These are phyloP conservation scores for Geosmithia putterillii DNA, from an alignment of 2,329 filamentous ascomycete species.

Conservation along the genomic window DNA sequence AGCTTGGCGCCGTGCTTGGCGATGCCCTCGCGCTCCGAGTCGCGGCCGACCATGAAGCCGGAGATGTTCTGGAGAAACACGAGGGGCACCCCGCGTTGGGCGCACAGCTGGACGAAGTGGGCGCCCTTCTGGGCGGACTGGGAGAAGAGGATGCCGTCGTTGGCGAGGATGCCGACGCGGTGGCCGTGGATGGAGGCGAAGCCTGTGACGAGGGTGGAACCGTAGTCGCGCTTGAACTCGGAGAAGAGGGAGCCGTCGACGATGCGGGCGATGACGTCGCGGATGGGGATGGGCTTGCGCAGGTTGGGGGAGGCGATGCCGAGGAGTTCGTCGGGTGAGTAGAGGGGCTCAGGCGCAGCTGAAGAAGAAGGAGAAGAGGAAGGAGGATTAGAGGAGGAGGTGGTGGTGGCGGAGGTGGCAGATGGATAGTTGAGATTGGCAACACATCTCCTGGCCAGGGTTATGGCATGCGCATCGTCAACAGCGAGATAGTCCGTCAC, in stretches of 20 bases:
- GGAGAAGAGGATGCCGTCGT: constrained; percentile 91
- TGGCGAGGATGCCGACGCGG: constrained; percentile 84
- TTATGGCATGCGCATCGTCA: constrained; percentile 82
- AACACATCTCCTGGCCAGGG: constrained; percentile 73
- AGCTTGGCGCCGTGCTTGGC: constrained; percentile 97
- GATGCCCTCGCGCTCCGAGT: constrained; percentile 88
- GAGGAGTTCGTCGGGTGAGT: constrained; percentile 66
- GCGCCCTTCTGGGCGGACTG: constrained; percentile 84
- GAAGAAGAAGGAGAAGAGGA: too few species aligned
- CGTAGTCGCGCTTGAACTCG: constrained; percentile 91
- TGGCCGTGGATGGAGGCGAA: constrained; percentile 87
- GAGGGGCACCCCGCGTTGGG: constrained; percentile 77
- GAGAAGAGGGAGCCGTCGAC: constrained; percentile 84
- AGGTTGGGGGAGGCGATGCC: constrained; percentile 89
- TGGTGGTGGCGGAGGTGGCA: constrained; percentile 26
- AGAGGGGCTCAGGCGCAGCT: constrained; percentile 60
- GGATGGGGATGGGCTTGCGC: constrained; percentile 70
- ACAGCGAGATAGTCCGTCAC: constrained; percentile 94
- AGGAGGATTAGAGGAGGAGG: constrained; percentile 5
- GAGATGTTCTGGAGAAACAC: constrained; percentile 95
- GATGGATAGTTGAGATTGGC: constrained; percentile 79
- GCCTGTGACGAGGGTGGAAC: constrained; percentile 78
- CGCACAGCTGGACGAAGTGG: constrained; percentile 92
- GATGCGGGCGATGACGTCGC: constrained; percentile 84
- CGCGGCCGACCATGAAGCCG: constrained; percentile 94